Percentiles rank a stretch among this genome's conserved stretches.
Evolutionary conservation across 2,329 filamentous ascomycete species (phyloP).

Genomic region (Geosmithia flava): DNA sequence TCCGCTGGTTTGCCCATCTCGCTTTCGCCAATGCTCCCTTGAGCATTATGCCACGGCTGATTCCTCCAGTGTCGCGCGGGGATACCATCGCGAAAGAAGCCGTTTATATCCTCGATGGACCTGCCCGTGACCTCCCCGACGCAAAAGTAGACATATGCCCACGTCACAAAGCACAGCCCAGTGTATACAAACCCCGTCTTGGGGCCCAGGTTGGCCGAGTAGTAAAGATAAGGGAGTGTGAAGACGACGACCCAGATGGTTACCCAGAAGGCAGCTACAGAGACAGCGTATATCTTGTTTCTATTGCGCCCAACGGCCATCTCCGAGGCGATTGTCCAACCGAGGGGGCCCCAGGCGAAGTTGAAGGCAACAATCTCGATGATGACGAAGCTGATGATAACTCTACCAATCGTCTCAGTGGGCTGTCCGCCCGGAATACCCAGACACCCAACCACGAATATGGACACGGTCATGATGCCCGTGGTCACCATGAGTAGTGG

Average conservation of each 20-base stretch:
- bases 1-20: no score
- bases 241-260: conserved; percentile 27
- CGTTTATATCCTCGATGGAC: conserved; percentile 15
- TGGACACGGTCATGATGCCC: conserved; percentile 22
- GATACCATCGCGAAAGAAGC: conserved; percentile 10
- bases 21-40: no score
- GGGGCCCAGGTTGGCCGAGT: conserved; percentile 20
- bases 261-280: conserved; percentile 29
- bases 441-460: conserved; percentile 22
- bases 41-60: conserved; percentile 6
- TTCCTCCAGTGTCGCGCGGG: conserved; percentile 13
- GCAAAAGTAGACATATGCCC: conserved; percentile 23
- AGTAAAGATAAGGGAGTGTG: conserved; percentile 26
- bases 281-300: conserved; percentile 29
- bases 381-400: conserved; percentile 26
- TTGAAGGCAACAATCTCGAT: conserved; percentile 25
- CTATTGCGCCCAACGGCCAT: conserved; percentile 34
- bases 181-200: conserved; percentile 25
- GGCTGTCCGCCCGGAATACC: conserved; percentile 7
- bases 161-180: conserved; percentile 16
- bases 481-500: conserved; percentile 24
- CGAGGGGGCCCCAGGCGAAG: conserved; percentile 27
- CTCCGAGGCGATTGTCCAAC: conserved; percentile 28
- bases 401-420: conserved; percentile 17
- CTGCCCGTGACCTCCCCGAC: conserved; percentile 16